A percentile compares a stretch with the other conserved stretches of the same genome.
phyloP scores from a whole-genome alignment of 192 early-diverging fungal genomes.

The Umbelopsis isabellina region DNA sequence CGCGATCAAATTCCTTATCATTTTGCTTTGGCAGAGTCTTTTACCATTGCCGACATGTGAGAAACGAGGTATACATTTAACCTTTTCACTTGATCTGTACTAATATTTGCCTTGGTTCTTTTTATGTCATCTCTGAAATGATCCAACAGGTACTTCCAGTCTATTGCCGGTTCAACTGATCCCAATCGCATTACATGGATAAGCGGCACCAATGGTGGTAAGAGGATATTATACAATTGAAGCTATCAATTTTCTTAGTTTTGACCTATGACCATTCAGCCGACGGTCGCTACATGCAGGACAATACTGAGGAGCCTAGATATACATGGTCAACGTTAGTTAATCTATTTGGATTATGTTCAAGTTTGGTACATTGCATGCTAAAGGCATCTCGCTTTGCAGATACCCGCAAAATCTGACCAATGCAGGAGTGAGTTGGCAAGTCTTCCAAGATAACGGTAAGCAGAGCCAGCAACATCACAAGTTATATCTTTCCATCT shows the following conservation, averaged over 20 bases:
- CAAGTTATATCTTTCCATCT: no score
- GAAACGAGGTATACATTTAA: not conserved
- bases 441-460: slow-evolving; percentile 25
- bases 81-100: no score
- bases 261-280: not conserved
- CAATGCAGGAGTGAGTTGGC: slow-evolving; percentile 17
- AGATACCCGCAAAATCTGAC: slow-evolving; percentile 25
- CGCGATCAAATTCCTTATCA: slow-evolving; percentile 29
- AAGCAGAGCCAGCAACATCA: not conserved
- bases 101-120: not conserved
- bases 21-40: slow-evolving; percentile 25
- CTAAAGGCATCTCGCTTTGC: not conserved
- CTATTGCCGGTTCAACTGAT: slow-evolving; percentile 21
- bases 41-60: slow-evolving; percentile 30
- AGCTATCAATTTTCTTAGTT: not conserved
- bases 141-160: slow-evolving; percentile 20
- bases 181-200: slow-evolving; percentile 29
- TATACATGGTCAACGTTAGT: slow-evolving; percentile 11
- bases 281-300: not conserved
- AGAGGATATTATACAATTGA: not conserved
- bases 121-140: not conserved
- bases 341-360: not conserved
- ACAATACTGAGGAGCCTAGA: slow-evolving; percentile 8
- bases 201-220: not conserved
- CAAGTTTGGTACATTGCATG: not conserved